A percentile compares a stretch with the other conserved stretches of the same genome.
phyloP scores from a whole-genome alignment of 495 filamentous ascomycete genomes.

The Letharia lupina region DNA sequence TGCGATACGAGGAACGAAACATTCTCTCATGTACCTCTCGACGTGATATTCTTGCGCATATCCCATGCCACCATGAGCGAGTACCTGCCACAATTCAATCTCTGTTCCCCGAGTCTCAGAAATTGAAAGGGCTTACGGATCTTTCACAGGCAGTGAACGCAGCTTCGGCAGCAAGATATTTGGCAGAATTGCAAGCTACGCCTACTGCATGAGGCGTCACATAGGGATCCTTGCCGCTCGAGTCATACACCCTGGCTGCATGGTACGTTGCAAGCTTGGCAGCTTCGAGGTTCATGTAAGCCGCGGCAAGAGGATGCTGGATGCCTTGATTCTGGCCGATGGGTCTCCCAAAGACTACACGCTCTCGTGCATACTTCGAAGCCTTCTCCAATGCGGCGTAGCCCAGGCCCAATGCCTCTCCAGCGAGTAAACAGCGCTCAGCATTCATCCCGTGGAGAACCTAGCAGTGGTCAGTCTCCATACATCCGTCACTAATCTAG shows the following conservation, averaged over 20 bases:
- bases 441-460: conserved; percentile 80
- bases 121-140: conserved; percentile 31
- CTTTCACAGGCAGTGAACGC: conserved; percentile 67
- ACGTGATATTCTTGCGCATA: conserved; percentile 75
- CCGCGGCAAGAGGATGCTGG: conserved; percentile 63
- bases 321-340: conserved; percentile 73
- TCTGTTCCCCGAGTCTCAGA: too few species aligned
- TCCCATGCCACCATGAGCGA: conserved; percentile 67
- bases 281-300: conserved; percentile 72
- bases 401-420: conserved; percentile 68
- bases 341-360: conserved; percentile 59
- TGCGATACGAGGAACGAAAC: conserved; percentile 65
- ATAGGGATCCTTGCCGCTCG: conserved; percentile 28
- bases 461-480: conserved; percentile 15
- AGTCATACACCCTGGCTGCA: conserved; percentile 64
- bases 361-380: conserved; percentile 56
- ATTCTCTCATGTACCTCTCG: conserved; percentile 66
- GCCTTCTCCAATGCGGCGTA: conserved; percentile 62
- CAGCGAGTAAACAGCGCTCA: conserved; percentile 67
- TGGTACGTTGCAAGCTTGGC: conserved; percentile 74
- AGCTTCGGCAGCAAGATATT: conserved; percentile 73
- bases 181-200: conserved; percentile 66
- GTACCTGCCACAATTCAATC: conserved; percentile 16
- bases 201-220: conserved; percentile 49
- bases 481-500: neutral